Percentiles rank a stretch among this genome's conserved stretches.
phyloP scores from a whole-genome alignment of 208 protist genomes.

The Leishmania martiniquensis region DNA sequence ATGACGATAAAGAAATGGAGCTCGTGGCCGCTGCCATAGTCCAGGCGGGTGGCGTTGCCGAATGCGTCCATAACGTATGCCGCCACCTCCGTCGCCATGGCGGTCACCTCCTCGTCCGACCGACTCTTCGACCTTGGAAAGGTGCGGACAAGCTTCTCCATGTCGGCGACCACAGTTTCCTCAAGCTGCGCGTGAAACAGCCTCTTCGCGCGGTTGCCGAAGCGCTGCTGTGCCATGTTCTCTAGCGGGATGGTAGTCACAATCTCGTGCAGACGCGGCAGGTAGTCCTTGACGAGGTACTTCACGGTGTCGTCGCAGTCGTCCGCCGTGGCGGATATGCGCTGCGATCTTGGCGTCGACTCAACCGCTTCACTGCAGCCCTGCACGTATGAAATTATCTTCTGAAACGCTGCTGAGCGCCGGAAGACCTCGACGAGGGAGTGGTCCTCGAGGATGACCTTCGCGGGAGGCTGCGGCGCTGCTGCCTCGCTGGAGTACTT shows the following conservation, averaged over 20 bases:
- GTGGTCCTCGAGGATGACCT: conserved; percentile 75
- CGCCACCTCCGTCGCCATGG: conserved; percentile 77
- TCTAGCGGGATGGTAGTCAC: conserved; percentile 79
- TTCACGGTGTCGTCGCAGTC: conserved; percentile 40
- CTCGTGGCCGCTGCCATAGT: conserved; percentile 99
- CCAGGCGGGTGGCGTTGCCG: conserved; percentile 96
- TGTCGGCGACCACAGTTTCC: conserved; percentile 39
- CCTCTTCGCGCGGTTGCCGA: conserved; percentile 88
- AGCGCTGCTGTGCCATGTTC: conserved; percentile 81
- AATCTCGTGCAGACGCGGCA: conserved; percentile 52
- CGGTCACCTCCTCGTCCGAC: conserved; percentile 26
- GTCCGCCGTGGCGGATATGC: conserved; percentile 8
- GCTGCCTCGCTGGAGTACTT: conserved; percentile 18
- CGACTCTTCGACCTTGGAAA: conserved; percentile 32
- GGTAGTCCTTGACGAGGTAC: conserved; percentile 56
- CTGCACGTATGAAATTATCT: conserved; percentile 70
- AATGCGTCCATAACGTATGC: conserved; percentile 95
- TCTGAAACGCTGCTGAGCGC: conserved; percentile 60
- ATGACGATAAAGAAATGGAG: conserved; percentile 96
- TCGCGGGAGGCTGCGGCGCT: conserved; percentile 44
- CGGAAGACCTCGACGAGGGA: conserved; percentile 62
- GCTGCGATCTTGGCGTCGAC: conserved; percentile 18
- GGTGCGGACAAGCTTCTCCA: conserved; percentile 55
- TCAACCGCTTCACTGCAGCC: conserved; percentile 47
- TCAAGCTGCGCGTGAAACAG: conserved; percentile 71